Base-by-base conservation (phyloP, 2,329 filamentous ascomycete species). In the Escovopsis sp. region DNA sequence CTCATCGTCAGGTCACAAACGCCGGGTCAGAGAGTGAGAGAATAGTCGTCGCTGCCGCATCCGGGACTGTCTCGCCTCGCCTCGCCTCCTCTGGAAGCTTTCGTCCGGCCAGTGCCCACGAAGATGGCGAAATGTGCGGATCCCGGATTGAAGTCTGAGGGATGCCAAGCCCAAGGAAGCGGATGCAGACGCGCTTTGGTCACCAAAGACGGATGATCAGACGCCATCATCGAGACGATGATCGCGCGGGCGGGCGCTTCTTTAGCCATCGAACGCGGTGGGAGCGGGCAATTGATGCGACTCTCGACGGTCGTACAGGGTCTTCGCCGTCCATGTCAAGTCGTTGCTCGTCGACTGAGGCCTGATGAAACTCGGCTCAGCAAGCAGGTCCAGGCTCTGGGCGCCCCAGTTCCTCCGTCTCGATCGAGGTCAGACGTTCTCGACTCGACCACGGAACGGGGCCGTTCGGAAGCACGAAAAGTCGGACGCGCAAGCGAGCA, bases 201-300 rank as follows among this genome's bases (percentile, higher is more conserved):
- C 35, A 37, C 18, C 23, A 19, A 19, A 41, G 32, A n/a, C 9
- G 5, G 23, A 33, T n/a, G 18, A 40, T 26, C 18, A 37, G 35
- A 37, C 35, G 35, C 35, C 35, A 12, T 19, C 32, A 40, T 36
- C 9, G 37, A 41, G 43, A 37, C 43, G 33, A 30, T 35, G 41
- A 19, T 34, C 35, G 36, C 33, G 43, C 26, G 39, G 41, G 42
- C 44, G 44, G 44, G 44, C 41, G 44, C 44, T 42, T 43, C 41
- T 45, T 45, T 43, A 45, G 44, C 44, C 44, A 38, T 33, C 33
- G 41, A 38, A 37, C 35, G 35, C 35, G 35, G 11, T 23, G 15
- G n/a, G 15, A 23, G 38, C 41, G 38, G 41, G 41, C 44, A 15
- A 39, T 28, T 9, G 12, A 36, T 36, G 34, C 28, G 11, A 11